A percentile compares a stretch with the other conserved stretches of the same genome.
phyloP scores from a whole-genome alignment of 768 basidiomycete genomes.

The Podaxis mareebaensis region DNA sequence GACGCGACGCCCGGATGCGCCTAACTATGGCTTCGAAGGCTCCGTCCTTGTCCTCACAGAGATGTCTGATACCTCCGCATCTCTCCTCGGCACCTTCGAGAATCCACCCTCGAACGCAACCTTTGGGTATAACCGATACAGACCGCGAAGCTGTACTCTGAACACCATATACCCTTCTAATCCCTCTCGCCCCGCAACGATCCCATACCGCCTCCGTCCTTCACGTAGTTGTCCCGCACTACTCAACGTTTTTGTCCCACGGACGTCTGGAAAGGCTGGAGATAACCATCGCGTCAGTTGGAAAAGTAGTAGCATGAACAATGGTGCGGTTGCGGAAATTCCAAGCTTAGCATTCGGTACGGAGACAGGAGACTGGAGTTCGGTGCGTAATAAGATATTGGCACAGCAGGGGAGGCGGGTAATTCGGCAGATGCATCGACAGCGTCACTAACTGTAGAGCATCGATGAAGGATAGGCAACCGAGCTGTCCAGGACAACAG shows the following conservation, averaged over 20 bases:
- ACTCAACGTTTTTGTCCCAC: not conserved
- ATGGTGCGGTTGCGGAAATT: not conserved
- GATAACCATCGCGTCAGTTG: not conserved
- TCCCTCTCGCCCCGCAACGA: not conserved
- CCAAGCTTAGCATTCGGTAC: not conserved
- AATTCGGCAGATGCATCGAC: not conserved
- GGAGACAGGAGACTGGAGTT: not conserved
- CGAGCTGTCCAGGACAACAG: not conserved
- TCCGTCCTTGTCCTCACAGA: slow-evolving; percentile 10
- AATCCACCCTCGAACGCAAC: not conserved
- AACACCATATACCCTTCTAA: not conserved
- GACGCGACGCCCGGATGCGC: not conserved
- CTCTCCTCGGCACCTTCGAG: not conserved
- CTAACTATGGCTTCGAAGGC: slow-evolving; percentile 7
- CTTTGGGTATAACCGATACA: not conserved
- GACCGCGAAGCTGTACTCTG: slow-evolving; percentile 2
- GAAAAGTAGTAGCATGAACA: not conserved
- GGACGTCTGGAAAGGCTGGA: not conserved
- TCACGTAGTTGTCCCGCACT: slow-evolving; percentile 2
- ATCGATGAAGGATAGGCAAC: not conserved
- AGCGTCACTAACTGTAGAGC: not conserved
- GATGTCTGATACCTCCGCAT: not conserved
- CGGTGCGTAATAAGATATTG: not conserved
- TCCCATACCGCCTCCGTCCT: not conserved
- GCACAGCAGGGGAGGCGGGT: not conserved